Conservation (phyloP, 169 alveolate genomes). For the Plasmodium fragile region DNA sequence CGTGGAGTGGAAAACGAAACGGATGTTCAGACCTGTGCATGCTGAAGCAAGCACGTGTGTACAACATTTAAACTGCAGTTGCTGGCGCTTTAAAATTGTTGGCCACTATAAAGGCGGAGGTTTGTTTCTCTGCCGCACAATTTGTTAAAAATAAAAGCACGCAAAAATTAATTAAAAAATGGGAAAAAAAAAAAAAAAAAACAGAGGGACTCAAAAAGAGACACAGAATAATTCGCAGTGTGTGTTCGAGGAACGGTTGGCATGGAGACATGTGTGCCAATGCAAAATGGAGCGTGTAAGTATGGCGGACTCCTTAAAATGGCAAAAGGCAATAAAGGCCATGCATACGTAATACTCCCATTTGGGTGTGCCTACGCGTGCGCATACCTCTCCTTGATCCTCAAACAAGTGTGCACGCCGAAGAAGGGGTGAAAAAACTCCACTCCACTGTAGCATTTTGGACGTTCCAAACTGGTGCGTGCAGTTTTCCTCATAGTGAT, state of each 20-base stretch:
- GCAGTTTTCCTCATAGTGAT: background rate
- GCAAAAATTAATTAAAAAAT: conserved; percentile 2
- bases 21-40: background rate
- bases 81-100: background rate
- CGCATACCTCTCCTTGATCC: background rate
- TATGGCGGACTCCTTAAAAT: background rate
- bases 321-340: background rate
- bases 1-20: background rate
- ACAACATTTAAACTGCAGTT: background rate
- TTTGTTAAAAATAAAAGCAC: background rate
- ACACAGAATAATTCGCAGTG: background rate
- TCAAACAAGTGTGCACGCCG: background rate
- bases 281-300: background rate
- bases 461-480: background rate
- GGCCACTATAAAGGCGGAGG: background rate
- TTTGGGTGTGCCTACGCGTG: background rate
- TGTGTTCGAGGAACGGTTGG: background rate
- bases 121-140: background rate
- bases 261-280: background rate
- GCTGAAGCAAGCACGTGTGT: background rate
- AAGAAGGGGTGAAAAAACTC: background rate
- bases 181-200: background rate
- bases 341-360: background rate
- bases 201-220: background rate
- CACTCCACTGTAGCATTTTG: background rate